Percentiles rank a stretch among this genome's conserved stretches.
phyloP scores from a whole-genome alignment of 768 basidiomycete genomes.

The Tricholoma hemisulphureum region DNA sequence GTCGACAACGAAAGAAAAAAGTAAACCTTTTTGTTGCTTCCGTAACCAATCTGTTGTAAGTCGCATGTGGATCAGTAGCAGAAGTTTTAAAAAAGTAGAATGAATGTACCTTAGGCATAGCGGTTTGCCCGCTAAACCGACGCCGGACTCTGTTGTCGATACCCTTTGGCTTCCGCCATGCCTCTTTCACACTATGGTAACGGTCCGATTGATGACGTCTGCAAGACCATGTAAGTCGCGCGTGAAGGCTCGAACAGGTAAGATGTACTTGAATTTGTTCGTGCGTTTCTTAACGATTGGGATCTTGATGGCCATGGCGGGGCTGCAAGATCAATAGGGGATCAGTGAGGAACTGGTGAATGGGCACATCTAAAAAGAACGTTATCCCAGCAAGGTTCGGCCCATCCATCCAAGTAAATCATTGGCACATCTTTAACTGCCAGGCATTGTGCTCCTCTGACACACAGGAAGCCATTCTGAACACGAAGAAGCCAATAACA shows the following conservation, averaged over 20 bases:
- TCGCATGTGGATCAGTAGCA: conserved; percentile 3
- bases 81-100: not conserved
- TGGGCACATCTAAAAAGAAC: conserved; percentile 3
- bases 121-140: conserved; percentile 91
- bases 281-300: conserved; percentile 94
- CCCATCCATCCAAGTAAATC: conserved; percentile 13
- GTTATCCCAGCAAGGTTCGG: conserved; percentile 36
- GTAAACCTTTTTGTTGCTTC: conserved; percentile 80
- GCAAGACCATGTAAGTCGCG: conserved; percentile 12
- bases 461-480: conserved; percentile 10
- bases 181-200: conserved; percentile 94
- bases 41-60: conserved; percentile 71
- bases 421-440: not conserved
- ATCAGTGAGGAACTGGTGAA: conserved; percentile 26
- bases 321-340: conserved; percentile 25
- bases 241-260: conserved; percentile 5
- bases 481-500: conserved; percentile 25
- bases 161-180: conserved; percentile 99
- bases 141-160: conserved; percentile 98
- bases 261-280: conserved; percentile 87
- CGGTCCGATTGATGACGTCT: conserved; percentile 99
- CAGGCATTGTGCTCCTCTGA: conserved; percentile 14
- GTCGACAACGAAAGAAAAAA: not conserved
- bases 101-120: conserved; percentile 86
- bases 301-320: conserved; percentile 55